phyloP scores from a whole-genome alignment of 352 stramenopile species.

The Phytophthora pisi region DNA sequence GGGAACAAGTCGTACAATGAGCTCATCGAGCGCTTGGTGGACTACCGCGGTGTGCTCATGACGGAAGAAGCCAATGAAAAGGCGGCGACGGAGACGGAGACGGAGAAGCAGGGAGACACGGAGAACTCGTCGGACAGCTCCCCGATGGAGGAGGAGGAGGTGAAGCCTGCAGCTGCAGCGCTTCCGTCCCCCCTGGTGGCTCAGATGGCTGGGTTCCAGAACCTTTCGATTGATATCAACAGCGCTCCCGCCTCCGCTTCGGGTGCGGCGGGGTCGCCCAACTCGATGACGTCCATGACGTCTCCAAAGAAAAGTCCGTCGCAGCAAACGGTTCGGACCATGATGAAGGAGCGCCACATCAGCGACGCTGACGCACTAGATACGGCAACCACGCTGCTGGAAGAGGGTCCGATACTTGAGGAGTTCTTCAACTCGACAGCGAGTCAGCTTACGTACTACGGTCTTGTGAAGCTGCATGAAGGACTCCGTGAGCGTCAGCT shows the following conservation, averaged over 20 bases:
- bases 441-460: constrained; percentile 96
- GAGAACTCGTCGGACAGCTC: constrained; percentile 3
- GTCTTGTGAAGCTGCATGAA: constrained; percentile 93
- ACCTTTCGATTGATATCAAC: constrained; percentile 56
- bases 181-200: constrained; percentile 19
- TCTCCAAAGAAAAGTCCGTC: constrained; percentile 68
- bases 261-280: constrained; percentile 7
- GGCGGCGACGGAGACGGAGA: constrained; percentile 13
- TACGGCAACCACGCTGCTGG: constrained; percentile 65
- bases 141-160: constrained; percentile 12
- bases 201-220: constrained; percentile 28
- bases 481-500: constrained; percentile 91
- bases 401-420: constrained; percentile 83
- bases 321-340: constrained; percentile 65
- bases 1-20: constrained; percentile 97
- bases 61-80: constrained; percentile 48
- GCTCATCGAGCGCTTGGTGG: constrained; percentile 94
- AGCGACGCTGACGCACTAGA: constrained; percentile 69
- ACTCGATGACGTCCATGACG: constrained; percentile 27
- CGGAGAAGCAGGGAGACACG: constrained; percentile 1
- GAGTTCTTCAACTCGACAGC: constrained; percentile 91
- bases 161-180: constrained; percentile 14
- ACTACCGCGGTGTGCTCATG: constrained; percentile 80
- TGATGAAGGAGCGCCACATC: constrained; percentile 81
- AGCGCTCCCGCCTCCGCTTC: constrained; percentile 2